Percentiles rank a stretch among this genome's conserved stretches.
phyloP scores from a whole-genome alignment of 768 basidiomycete genomes.

The Dendrothele bispora region DNA sequence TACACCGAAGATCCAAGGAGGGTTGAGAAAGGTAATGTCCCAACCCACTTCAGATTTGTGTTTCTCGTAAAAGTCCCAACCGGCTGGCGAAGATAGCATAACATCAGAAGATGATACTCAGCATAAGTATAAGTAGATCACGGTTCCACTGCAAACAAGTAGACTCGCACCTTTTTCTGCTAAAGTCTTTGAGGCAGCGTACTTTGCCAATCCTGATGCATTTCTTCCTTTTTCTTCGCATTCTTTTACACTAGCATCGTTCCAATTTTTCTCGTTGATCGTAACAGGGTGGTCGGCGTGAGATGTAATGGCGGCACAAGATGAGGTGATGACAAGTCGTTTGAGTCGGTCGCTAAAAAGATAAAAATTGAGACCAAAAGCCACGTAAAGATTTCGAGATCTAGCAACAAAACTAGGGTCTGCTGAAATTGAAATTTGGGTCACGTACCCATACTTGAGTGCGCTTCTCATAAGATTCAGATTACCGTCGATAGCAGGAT shows the following conservation, averaged over 20 bases:
- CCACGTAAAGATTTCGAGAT: background rate
- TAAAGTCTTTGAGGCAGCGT: slow-evolving; percentile 47
- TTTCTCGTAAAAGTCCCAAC: slow-evolving; percentile 39
- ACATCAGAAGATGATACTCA: background rate
- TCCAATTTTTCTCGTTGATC: slow-evolving; percentile 47
- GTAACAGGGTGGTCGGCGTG: slow-evolving; percentile 11
- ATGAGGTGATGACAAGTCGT: slow-evolving; percentile 56
- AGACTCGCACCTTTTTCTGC: slow-evolving; percentile 46
- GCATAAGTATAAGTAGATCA: too few species aligned
- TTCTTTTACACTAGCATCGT: slow-evolving; percentile 35
- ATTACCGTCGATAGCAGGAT: slow-evolving; percentile 59
- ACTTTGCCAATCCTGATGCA: slow-evolving; percentile 32
- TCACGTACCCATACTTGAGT: slow-evolving; percentile 34
- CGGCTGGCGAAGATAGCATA: slow-evolving; percentile 25
- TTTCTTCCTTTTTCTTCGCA: slow-evolving; percentile 40
- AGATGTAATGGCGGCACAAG: slow-evolving; percentile 37
- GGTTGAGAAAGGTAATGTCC: slow-evolving; percentile 54
- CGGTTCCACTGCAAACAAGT: background rate
- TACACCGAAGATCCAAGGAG: slow-evolving; percentile 46
- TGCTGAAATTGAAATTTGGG: too few species aligned
- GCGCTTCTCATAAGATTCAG: slow-evolving; percentile 41
- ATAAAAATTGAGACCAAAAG: too few species aligned
- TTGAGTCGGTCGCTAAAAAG: slow-evolving; percentile 36
- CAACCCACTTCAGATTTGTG: slow-evolving; percentile 40
- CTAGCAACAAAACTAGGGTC: too few species aligned